Percentiles rank a stretch among this genome's conserved stretches.
phyloP scores from a whole-genome alignment of 176 grass and related monocot species.

The Oryza coarctata region DNA sequence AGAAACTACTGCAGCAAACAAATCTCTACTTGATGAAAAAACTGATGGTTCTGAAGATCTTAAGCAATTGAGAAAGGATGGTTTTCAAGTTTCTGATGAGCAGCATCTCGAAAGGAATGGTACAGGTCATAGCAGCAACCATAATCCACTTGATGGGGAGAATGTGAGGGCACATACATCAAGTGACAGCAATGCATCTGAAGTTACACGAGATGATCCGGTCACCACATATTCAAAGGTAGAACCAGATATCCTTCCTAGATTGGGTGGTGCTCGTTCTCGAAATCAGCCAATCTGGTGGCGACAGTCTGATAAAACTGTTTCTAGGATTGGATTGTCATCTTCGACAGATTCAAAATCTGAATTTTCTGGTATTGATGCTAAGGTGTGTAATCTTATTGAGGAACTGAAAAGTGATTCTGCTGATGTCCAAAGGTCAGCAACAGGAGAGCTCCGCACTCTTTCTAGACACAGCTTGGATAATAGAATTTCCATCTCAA shows the following conservation, averaged over 20 bases:
- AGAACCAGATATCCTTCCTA: conserved; percentile 26
- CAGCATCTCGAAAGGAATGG: conserved; percentile 16
- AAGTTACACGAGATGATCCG: conserved; percentile 39
- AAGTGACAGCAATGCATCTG: conserved; percentile 47
- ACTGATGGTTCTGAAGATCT: conserved; percentile 17
- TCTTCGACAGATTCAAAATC: conserved; percentile 35
- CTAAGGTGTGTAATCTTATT: conserved; percentile 47
- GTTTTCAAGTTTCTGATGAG: conserved; percentile 21
- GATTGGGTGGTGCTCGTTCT: conserved; percentile 37
- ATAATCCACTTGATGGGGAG: conserved; percentile 20
- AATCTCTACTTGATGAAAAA: conserved; percentile 20
- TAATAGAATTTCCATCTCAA: conserved; percentile 63
- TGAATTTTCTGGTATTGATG: conserved; percentile 52
- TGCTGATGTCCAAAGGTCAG: conserved; percentile 41
- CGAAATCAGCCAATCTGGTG: conserved; percentile 41
- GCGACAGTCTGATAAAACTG: conserved; percentile 42
- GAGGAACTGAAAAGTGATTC: conserved; percentile 68
- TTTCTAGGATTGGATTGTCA: conserved; percentile 44
- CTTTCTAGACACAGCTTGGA: conserved; percentile 73
- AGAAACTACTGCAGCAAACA: conserved; percentile 41
- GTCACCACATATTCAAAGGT: conserved; percentile 35
- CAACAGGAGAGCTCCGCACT: conserved; percentile 61
- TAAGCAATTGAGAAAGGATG: conserved; percentile 25
- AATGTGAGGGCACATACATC: conserved; percentile 23
- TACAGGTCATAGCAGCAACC: conserved; percentile 30